Evolutionary conservation across 768 basidiomycete species (phyloP), one percentile per base, ranked within the genome.

Genomic region (Pleurotus cornucopiae): DNA sequence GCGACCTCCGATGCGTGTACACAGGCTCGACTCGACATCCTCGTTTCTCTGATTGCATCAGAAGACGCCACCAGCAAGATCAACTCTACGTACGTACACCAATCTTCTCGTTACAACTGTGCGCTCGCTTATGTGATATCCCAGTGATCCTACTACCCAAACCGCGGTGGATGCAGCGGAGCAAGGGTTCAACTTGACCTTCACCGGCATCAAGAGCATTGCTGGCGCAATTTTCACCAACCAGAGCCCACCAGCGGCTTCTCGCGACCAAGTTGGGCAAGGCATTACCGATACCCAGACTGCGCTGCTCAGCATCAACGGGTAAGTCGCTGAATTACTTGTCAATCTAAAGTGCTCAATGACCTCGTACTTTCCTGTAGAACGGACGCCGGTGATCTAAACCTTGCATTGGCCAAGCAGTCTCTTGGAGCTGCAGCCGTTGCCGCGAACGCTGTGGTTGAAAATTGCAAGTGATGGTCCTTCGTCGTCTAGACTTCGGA

Each of bases 231-330:
- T 58, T 20, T 25, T 55, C 6, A 37, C 43, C 16, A 46, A 44
- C 46, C 57, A 58, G 30, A 12, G 20, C 6, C 54, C 57, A 13
- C 41, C 57, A 23, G 57, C 54, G 5, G 44, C 18, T 30, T 25
- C 53, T n/a, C 57, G 57, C n/a, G 38, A 46, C 43, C 57, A 58
- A 41, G 57, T 58, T n/a, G 53, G 52, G 14, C 30, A 23, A 20
- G 43, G 57, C 5, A 46, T 58, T 20, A 7, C 23, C 34, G 25
- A 48, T 3, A 57, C 53, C 1, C 18, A 54, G 37, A 49, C 25
- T 13, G 52, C 59, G 13, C 41, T 60, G 9, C 18, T n/a, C 12
- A 43, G 48, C 2, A 58, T 60, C 39, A 54, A 49, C 14, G 58
- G 57, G 59, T 60, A 18, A 37, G 59, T 49, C 11, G 13, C 5